Conservation (phyloP, 352 stramenopile species). For the Globisporangium canariense region DNA sequence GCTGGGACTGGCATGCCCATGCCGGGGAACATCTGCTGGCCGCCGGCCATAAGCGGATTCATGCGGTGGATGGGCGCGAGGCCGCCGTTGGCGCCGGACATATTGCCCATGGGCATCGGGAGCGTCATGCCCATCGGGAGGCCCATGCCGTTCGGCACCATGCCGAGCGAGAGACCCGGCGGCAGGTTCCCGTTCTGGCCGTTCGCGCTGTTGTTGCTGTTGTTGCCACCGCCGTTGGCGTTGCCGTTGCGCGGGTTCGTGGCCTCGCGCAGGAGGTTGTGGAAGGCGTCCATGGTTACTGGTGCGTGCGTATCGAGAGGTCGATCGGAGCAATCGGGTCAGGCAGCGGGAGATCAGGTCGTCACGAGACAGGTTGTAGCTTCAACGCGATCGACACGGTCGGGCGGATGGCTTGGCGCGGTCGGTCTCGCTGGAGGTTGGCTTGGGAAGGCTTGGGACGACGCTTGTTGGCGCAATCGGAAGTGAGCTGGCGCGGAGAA, state of each 20-base stretch:
- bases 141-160: conserved; percentile 35
- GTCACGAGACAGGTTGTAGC: neutral
- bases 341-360: neutral
- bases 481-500: neutral
- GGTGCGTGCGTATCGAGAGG: neutral
- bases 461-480: conserved; percentile 16
- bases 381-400: conserved; percentile 5
- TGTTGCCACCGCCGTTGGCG: neutral
- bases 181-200: conserved; percentile 19
- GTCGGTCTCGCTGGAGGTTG: neutral
- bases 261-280: conserved; percentile 73
- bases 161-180: conserved; percentile 38
- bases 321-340: neutral
- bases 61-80: conserved; percentile 73
- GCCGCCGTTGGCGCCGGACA: conserved; percentile 33
- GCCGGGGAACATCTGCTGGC: conserved; percentile 63
- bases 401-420: neutral
- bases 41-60: conserved; percentile 64
- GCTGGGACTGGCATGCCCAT: conserved; percentile 25
- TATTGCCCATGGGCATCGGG: conserved; percentile 47
- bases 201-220: conserved; percentile 9
- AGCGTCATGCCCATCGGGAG: conserved; percentile 17
- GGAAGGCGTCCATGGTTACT: conserved; percentile 61
- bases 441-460: neutral
- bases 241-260: conserved; percentile 47